Evolutionary conservation across 2,329 filamentous ascomycete species (phyloP).

Genomic region (Botrytis deweyae): DNA sequence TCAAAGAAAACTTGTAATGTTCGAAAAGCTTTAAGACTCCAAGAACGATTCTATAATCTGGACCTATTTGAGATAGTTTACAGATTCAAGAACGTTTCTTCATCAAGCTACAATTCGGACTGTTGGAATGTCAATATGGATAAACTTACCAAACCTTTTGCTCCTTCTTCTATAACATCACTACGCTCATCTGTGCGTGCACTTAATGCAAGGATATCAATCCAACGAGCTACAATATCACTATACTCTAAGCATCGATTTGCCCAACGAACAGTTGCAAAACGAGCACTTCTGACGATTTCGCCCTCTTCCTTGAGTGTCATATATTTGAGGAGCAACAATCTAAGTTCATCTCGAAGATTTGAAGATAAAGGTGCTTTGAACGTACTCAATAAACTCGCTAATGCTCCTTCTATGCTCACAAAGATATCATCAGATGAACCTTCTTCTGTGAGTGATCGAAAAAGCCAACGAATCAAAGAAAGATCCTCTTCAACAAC

Average conservation of each 20-base stretch:
- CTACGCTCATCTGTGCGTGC: conserved; percentile 66
- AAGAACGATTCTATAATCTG: background rate
- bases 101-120: too few relatives aligned
- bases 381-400: conserved; percentile 67
- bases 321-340: conserved; percentile 70
- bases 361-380: conserved; percentile 41
- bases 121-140: conserved; percentile 39
- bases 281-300: conserved; percentile 72
- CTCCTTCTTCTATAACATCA: conserved; percentile 86
- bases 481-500: conserved; percentile 51
- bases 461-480: conserved; percentile 75
- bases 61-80: background rate
- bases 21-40: background rate
- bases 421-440: conserved; percentile 72
- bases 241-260: conserved; percentile 82
- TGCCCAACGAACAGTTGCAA: conserved; percentile 82
- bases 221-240: conserved; percentile 80
- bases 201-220: conserved; percentile 78
- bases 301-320: conserved; percentile 48
- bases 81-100: too few relatives aligned
- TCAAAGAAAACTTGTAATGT: background rate
- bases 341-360: conserved; percentile 35
- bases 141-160: conserved; percentile 76
- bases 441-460: conserved; percentile 76
- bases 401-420: conserved; percentile 86